phyloP scores from a whole-genome alignment of 495 filamentous ascomycete species.

The Penicillium maclennaniae region DNA sequence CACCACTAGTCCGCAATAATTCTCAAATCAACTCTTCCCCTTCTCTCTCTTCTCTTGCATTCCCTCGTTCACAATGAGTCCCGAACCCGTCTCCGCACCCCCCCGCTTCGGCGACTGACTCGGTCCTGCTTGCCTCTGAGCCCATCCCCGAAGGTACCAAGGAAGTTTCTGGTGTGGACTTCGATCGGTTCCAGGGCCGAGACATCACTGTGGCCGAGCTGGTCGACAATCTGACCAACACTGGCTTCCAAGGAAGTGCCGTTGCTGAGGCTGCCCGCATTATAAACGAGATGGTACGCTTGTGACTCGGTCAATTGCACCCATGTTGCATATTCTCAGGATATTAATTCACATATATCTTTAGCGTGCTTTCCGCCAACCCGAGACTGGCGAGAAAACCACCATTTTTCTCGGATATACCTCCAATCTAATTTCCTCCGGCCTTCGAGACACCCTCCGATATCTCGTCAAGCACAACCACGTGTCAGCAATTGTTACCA shows the following conservation, averaged over 20 bases:
- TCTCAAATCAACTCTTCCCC: neutral
- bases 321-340: neutral
- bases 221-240: constrained; percentile 72
- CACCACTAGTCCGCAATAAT: neutral
- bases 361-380: constrained; percentile 71
- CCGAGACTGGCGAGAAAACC: constrained; percentile 66
- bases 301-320: neutral
- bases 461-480: constrained; percentile 90
- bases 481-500: constrained; percentile 88
- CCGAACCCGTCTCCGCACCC: constrained; percentile 26
- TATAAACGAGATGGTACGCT: constrained; percentile 87
- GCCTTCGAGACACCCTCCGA: constrained; percentile 83
- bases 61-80: constrained; percentile 14
- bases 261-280: constrained; percentile 80
- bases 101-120: constrained; percentile 68
- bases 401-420: constrained; percentile 98
- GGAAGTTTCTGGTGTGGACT: constrained; percentile 82
- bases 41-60: neutral
- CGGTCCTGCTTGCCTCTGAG: constrained; percentile 84
- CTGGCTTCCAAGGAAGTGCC: constrained; percentile 89
- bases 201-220: constrained; percentile 82
- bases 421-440: constrained; percentile 93
- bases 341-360: neutral
- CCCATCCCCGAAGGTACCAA: constrained; percentile 70
- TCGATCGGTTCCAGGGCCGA: constrained; percentile 69